Base-by-base conservation (phyloP, 192 early-diverging fungal genomes). In the Coemansia sp. region DNA sequence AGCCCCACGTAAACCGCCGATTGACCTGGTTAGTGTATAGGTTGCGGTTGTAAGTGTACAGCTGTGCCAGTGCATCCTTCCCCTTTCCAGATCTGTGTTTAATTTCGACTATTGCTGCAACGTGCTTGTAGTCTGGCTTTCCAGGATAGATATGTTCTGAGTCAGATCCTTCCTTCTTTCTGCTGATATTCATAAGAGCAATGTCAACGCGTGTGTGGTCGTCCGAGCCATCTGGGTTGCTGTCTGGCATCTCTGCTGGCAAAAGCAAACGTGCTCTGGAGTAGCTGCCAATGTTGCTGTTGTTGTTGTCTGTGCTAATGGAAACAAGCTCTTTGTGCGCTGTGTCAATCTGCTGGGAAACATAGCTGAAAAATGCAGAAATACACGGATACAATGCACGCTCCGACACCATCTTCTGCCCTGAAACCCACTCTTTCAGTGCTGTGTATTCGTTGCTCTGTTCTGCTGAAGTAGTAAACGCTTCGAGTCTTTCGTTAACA, bases 1-100 rank as follows among this genome's bases (percentile, higher is more conserved):
- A 62, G 6, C 74, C 74, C 69, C 74, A 77, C 37, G 52, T 6
- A 39, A 68, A 67, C 32, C 47, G 39, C 4, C 66, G 65, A 62
- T 60, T 45, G 18, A n/a, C 22, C 56, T 71, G 69, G 4, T 39
- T 22, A 3, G 41, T n/a, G 21, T 71, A 71, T 9, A 71, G 22
- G 6, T 66, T 40, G 8, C 65, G 40, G 46, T 56, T 26, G 22
- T 71, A 63, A 11, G 13, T 37, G 0, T 40, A 8, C 62, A 77
- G 40, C 36, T 77, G 66, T 22, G 9, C 22, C 40, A 36, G 37
- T 18, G 61, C 67, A 8, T 47, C 15, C 8, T 46, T 12, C 39
- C 21, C 37, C 0, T 61, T 39, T 3, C 46, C 16, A 15, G 10
- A n/a, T 15, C 13, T 6, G 9, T 21, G 26, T 47, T 62, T 54